A percentile compares a stretch with the other conserved stretches of the same genome.
Conservation (phyloP, 2,329 filamentous ascomycete species). For the Coleophoma eucalyptorum region DNA sequence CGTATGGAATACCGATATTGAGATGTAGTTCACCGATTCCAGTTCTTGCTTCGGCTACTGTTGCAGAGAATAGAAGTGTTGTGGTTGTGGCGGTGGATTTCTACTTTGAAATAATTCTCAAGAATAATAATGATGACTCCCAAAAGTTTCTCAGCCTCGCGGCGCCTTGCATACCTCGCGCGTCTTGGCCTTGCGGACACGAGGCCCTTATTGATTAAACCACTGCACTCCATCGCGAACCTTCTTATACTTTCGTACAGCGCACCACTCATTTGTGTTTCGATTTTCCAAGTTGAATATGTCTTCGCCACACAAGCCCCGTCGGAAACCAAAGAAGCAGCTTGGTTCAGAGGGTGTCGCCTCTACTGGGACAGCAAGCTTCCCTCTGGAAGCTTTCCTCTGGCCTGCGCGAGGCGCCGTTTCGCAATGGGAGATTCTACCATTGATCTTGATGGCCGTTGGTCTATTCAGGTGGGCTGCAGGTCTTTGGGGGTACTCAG, state of each 20-base stretch:
- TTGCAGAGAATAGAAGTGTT: too few relatives aligned
- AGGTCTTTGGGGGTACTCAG: slow-evolving; percentile 92
- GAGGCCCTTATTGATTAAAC: too few relatives aligned
- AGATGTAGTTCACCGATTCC: too few relatives aligned
- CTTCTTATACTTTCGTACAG: slow-evolving; percentile 3
- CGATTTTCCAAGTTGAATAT: slow-evolving; percentile 33
- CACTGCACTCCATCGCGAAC: not conserved
- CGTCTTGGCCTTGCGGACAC: too few relatives aligned
- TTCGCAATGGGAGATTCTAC: slow-evolving; percentile 90
- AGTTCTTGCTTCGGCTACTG: too few relatives aligned
- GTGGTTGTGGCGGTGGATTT: too few relatives aligned
- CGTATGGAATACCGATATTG: too few relatives aligned
- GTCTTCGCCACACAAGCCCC: slow-evolving; percentile 53
- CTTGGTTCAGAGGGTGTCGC: slow-evolving; percentile 28
- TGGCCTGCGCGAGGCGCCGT: slow-evolving; percentile 82
- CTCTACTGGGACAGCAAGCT: slow-evolving; percentile 33
- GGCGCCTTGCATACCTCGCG: too few relatives aligned
- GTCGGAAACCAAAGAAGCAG: slow-evolving; percentile 53
- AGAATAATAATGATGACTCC: too few relatives aligned
- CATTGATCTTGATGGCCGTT: slow-evolving; percentile 82
- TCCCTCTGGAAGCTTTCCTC: slow-evolving; percentile 89
- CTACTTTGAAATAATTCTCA: too few relatives aligned
- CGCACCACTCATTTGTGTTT: not conserved
- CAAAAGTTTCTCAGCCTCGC: too few relatives aligned
- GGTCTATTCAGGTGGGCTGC: slow-evolving; percentile 92